Evolutionary conservation across 306 rosid genomes (phyloP).

Genomic region (Sindora glabra): DNA sequence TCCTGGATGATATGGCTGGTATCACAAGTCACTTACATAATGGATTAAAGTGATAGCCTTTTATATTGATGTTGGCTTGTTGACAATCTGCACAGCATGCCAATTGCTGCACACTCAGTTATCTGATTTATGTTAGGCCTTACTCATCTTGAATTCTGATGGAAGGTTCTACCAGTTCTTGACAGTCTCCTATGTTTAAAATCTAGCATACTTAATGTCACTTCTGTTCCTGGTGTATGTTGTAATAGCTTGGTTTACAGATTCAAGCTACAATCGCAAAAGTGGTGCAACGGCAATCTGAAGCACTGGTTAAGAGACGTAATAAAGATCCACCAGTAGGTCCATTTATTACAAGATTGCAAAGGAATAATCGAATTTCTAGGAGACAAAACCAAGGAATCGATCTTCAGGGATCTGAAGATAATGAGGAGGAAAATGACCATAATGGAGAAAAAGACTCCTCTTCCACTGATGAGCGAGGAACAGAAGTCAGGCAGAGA

Average conservation of each 20-base stretch:
- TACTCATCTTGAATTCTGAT: not conserved
- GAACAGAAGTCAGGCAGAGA: conserved; percentile 48
- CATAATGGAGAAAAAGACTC: conserved; percentile 55
- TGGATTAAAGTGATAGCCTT: not conserved
- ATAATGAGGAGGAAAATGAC: conserved; percentile 66
- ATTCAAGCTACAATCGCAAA: conserved; percentile 48
- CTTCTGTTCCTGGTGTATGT: not conserved
- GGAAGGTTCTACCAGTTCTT: not conserved
- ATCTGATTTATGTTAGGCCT: not conserved
- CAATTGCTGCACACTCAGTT: conserved; percentile 4
- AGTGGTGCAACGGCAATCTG: conserved; percentile 40
- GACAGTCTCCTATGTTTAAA: not conserved
- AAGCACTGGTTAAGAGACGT: conserved; percentile 79
- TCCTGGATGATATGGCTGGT: not conserved
- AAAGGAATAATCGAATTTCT: conserved; percentile 52
- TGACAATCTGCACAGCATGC: not conserved
- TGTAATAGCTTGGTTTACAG: conserved; percentile 21
- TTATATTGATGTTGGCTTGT: not conserved
- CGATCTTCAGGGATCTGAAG: conserved; percentile 57
- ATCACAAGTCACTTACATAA: not conserved
- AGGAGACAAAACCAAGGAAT: conserved; percentile 57
- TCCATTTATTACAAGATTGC: conserved; percentile 49
- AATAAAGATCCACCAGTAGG: conserved; percentile 50
- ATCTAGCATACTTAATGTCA: not conserved
- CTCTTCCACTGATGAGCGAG: conserved; percentile 65